Percentiles rank a stretch among this genome's conserved stretches.
Conservation (phyloP, 2,329 filamentous ascomycete genomes). For the Elsinoe perseae region DNA sequence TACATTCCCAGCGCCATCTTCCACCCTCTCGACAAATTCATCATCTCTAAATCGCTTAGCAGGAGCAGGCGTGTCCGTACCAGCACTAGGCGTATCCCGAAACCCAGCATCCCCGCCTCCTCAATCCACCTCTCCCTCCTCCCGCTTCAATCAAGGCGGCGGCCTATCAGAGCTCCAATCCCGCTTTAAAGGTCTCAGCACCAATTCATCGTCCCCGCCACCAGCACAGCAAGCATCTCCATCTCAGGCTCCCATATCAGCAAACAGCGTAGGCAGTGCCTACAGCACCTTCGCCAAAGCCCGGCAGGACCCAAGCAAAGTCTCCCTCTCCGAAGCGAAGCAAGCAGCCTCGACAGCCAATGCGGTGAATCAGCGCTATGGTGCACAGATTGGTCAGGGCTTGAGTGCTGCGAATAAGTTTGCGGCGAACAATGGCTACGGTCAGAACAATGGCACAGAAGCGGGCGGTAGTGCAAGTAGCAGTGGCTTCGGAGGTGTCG, state of each 20-base stretch:
- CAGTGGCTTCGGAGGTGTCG: neutral
- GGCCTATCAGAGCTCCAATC: constrained; percentile 61
- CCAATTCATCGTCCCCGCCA: constrained; percentile 26
- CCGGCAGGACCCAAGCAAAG: constrained; percentile 53
- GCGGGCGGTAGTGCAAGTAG: neutral
- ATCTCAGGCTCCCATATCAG: neutral
- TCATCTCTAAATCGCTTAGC: constrained; percentile 47
- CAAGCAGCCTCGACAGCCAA: constrained; percentile 54
- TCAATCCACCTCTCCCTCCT: constrained; percentile 25
- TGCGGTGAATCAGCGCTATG: constrained; percentile 63
- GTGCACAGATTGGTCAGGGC: constrained; percentile 31
- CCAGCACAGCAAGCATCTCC: constrained; percentile 12
- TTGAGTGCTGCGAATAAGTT: constrained; percentile 7
- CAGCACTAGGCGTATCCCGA: constrained; percentile 63
- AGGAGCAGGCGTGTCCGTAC: constrained; percentile 68
- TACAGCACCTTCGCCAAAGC: constrained; percentile 53
- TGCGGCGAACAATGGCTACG: neutral
- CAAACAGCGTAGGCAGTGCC: constrained; percentile 52
- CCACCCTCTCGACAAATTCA: constrained; percentile 36
- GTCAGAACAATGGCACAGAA: neutral
- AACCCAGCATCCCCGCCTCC: constrained; percentile 23
- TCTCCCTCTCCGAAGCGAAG: constrained; percentile 52
- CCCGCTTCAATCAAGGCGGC: constrained; percentile 30
- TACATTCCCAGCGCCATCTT: neutral
- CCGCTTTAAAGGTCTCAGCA: constrained; percentile 47